Evolutionary conservation across 108 stramenopile genomes (phyloP).

Genomic region (Pseudonitzschia delicatissima): DNA sequence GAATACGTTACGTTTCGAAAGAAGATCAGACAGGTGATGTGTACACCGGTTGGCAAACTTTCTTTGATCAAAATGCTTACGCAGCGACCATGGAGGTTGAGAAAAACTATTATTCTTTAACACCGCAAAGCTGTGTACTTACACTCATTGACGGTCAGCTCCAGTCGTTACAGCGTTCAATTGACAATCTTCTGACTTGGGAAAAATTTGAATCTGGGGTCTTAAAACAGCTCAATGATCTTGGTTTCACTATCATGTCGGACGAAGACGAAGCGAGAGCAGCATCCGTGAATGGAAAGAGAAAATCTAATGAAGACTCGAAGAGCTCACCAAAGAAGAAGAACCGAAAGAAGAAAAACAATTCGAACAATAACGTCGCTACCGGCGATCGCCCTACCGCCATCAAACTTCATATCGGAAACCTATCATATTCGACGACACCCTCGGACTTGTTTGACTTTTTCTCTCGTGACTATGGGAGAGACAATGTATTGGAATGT

Average conservation of each 20-base stretch:
- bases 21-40: constrained; percentile 14
- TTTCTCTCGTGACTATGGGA: constrained; percentile 67
- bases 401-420: constrained; percentile 87
- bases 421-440: constrained; percentile 74
- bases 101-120: constrained; percentile 73
- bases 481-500: constrained; percentile 80
- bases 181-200: constrained; percentile 49
- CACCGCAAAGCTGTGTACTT: constrained; percentile 77
- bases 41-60: constrained; percentile 73
- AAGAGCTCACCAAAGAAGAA: constrained; percentile 35
- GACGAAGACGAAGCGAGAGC: not conserved
- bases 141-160: constrained; percentile 83
- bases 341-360: constrained; percentile 36
- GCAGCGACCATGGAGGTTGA: constrained; percentile 80
- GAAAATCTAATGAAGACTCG: constrained; percentile 31
- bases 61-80: constrained; percentile 80
- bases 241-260: constrained; percentile 46
- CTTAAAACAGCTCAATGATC: constrained; percentile 52
- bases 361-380: constrained; percentile 26
- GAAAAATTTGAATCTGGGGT: constrained; percentile 54
- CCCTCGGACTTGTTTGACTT: constrained; percentile 72
- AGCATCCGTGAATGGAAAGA: not conserved
- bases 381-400: constrained; percentile 55
- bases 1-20: constrained; percentile 46
- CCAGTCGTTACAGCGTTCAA: constrained; percentile 61